Conservation (phyloP, 257 asterid genomes). For the Mitragyna speciosa region DNA sequence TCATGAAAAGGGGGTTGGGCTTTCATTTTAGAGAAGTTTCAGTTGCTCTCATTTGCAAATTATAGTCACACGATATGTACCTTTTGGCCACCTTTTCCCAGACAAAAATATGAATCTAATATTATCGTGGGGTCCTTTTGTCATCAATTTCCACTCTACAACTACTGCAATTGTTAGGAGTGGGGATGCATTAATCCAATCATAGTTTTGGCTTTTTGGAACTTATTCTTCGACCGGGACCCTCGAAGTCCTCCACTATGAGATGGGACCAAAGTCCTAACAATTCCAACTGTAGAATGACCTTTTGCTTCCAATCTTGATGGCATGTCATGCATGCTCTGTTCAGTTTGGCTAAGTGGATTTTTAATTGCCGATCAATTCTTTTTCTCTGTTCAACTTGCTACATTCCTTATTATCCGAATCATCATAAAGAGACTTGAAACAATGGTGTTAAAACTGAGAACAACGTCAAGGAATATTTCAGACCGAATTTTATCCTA, state of each 20-base stretch:
- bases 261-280: slow-evolving; percentile 30
- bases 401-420: not conserved
- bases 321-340: slow-evolving; percentile 42
- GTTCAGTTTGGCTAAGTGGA: slow-evolving; percentile 23
- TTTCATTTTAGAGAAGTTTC: slow-evolving; percentile 19
- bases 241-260: not conserved
- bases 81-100: slow-evolving; percentile 23
- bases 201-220: slow-evolving; percentile 12
- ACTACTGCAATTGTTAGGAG: not conserved
- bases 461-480: not conserved
- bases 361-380: not conserved
- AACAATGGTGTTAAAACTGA: not conserved
- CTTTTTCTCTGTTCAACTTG: not conserved
- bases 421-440: not conserved
- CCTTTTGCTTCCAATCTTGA: slow-evolving; percentile 35
- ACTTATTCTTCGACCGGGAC: slow-evolving; percentile 21
- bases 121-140: slow-evolving; percentile 27
- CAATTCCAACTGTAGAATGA: slow-evolving; percentile 31
- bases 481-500: too few species aligned
- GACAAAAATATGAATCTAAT: slow-evolving; percentile 19
- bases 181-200: not conserved
- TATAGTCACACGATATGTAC: slow-evolving; percentile 18
- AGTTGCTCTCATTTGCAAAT: slow-evolving; percentile 16
- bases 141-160: slow-evolving; percentile 22
- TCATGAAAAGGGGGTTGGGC: slow-evolving; percentile 26